A percentile compares a stretch with the other conserved stretches of the same genome.
These are phyloP conservation scores for Plasmodium fragile DNA, from an alignment of 169 alveolate species.

Conservation along the genomic window DNA sequence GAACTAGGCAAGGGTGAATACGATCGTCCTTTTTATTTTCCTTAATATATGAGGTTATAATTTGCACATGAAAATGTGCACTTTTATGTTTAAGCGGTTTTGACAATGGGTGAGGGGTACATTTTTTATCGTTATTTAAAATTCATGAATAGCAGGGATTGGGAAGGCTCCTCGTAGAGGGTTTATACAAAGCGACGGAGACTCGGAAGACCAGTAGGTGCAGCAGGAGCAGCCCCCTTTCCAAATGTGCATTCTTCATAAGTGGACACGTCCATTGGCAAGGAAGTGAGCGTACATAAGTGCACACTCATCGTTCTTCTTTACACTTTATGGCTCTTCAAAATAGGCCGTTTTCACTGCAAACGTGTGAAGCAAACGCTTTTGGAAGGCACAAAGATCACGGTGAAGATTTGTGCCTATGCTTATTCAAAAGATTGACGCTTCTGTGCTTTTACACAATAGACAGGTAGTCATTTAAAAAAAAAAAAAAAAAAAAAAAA, in stretches of 20 bases:
- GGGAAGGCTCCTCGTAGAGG: not conserved
- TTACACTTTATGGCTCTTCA: not conserved
- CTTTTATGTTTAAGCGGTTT: not conserved
- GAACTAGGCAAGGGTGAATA: not conserved
- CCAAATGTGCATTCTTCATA: not conserved
- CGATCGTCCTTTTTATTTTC: not conserved
- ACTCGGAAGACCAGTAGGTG: not conserved
- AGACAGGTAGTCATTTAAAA: slow-evolving; percentile 1
- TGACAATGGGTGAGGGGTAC: not conserved
- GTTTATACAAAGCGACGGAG: not conserved
- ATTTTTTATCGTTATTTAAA: not conserved
- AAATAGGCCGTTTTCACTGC: not conserved
- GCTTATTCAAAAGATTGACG: slow-evolving; percentile 3
- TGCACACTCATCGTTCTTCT: not conserved
- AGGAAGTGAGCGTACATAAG: not conserved
- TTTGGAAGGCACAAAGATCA: not conserved
- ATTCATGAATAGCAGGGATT: not conserved
- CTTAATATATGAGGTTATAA: not conserved
- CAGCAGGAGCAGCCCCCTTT: not conserved
- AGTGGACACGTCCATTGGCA: not conserved
- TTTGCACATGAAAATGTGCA: not conserved
- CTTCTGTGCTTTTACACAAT: slow-evolving; percentile 2
- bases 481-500: slow-evolving; percentile 4
- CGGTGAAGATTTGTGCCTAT: not conserved
- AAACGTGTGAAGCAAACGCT: not conserved